These are phyloP conservation scores for Phialophora verrucosa DNA, from an alignment of 2,329 filamentous ascomycete genomes.

Conservation along the genomic window DNA sequence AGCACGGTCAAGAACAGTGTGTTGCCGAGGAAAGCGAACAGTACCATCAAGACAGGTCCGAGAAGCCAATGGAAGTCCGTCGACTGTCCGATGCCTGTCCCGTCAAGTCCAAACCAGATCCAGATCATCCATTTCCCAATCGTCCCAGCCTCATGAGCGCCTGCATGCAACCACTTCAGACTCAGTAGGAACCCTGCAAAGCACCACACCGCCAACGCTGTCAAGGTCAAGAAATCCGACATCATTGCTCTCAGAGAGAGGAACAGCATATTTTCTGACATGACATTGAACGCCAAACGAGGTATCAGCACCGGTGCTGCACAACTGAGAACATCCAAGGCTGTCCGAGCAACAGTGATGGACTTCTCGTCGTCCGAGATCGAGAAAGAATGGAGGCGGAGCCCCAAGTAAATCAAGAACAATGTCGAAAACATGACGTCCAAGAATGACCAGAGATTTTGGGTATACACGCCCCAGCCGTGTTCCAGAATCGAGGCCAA, in stretches of 20 bases:
- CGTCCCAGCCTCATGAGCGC: slow-evolving; percentile 64
- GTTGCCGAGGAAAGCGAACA: slow-evolving; percentile 84
- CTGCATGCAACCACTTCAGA: slow-evolving; percentile 74
- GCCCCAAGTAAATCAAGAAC: slow-evolving; percentile 69
- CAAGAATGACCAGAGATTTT: slow-evolving; percentile 87
- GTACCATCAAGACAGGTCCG: slow-evolving; percentile 78
- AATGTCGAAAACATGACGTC: slow-evolving; percentile 78
- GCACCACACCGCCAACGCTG: slow-evolving; percentile 77
- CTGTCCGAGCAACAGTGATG: slow-evolving; percentile 26
- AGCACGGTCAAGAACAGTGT: slow-evolving; percentile 85
- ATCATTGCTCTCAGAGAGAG: slow-evolving; percentile 83
- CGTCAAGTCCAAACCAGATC: slow-evolving; percentile 90
- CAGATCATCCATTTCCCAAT: slow-evolving; percentile 92
- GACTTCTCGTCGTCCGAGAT: slow-evolving; percentile 25
- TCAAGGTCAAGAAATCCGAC: slow-evolving; percentile 80
- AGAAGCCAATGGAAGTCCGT: slow-evolving; percentile 78
- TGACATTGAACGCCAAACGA: slow-evolving; percentile 78
- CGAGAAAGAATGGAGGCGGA: slow-evolving; percentile 59
- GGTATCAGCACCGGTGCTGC: slow-evolving; percentile 79
- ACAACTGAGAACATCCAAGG: slow-evolving; percentile 63
- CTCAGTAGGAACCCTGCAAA: slow-evolving; percentile 82
- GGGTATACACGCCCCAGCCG: slow-evolving; percentile 79
- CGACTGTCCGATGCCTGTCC: slow-evolving; percentile 65
- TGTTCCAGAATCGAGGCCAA: slow-evolving; percentile 78
- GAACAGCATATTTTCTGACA: slow-evolving; percentile 84